Evolutionary conservation across 371 early-diverging fungal species (phyloP).

Genomic region (Smittium mucronatum): DNA sequence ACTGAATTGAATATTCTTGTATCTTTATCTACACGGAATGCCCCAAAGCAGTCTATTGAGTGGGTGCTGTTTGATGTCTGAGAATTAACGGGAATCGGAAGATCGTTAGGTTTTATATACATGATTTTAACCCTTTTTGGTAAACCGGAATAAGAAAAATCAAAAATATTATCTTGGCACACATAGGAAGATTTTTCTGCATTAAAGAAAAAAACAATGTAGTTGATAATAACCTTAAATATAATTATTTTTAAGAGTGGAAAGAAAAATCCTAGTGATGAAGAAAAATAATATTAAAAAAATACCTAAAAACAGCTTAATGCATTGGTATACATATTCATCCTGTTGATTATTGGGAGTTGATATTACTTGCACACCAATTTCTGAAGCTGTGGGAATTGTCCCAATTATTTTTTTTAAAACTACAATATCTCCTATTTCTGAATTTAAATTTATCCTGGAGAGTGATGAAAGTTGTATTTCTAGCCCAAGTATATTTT

Average conservation of each 20-base stretch:
- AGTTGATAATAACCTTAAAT: too few species aligned
- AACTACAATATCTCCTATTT: constrained; percentile 19
- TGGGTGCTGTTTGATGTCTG: too few species aligned
- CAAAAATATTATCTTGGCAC: background rate
- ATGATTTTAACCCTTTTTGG: constrained; percentile 8
- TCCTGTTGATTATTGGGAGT: background rate
- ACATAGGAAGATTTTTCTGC: background rate
- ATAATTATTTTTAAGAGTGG: too few species aligned
- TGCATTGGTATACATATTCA: background rate
- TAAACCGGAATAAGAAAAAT: background rate
- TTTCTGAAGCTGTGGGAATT: constrained; percentile 10
- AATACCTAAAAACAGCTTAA: background rate
- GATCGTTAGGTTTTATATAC: constrained; percentile 8
- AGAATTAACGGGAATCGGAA: too few species aligned
- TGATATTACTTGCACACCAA: constrained; percentile 10
- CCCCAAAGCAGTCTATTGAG: too few species aligned
- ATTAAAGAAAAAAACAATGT: background rate
- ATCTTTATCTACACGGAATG: too few species aligned
- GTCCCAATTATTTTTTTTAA: constrained; percentile 13
- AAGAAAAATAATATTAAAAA: too few species aligned
- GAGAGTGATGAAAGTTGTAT: constrained; percentile 17
- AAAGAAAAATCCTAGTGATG: too few species aligned
- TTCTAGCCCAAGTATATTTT: too few species aligned
- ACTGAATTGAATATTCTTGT: too few species aligned
- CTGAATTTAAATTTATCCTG: constrained; percentile 18